Evolutionary conservation across 163 green algal species (phyloP).

Genomic region (Chlamydomonas reinhardtii): DNA sequence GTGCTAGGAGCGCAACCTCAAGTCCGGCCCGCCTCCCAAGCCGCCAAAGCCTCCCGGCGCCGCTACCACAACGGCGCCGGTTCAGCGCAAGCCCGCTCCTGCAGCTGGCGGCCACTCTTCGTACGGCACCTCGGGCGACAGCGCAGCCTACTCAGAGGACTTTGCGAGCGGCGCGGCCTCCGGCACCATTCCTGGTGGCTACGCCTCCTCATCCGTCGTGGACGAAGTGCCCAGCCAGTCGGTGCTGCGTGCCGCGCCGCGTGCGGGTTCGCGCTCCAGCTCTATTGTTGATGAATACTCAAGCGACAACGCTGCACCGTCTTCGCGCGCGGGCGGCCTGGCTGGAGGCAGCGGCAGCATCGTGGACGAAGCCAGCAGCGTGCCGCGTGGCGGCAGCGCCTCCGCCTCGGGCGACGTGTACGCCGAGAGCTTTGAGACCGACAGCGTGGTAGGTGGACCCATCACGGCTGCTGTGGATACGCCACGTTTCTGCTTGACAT

Average conservation of each 20-base stretch:
- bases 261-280: too few relatives aligned
- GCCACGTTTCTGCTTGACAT: too few relatives aligned
- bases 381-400: neutral
- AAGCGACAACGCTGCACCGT: too few relatives aligned
- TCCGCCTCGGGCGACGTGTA: slow-evolving; percentile 15
- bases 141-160: slow-evolving; percentile 7
- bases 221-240: slow-evolving; percentile 5
- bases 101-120: neutral
- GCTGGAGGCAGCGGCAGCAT: neutral
- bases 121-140: neutral
- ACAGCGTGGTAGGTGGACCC: slow-evolving; percentile 2
- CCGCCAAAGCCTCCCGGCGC: neutral
- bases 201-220: neutral
- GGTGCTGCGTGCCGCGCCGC: neutral
- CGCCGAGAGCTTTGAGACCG: slow-evolving; percentile 24
- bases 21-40: neutral
- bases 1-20: slow-evolving; percentile 1
- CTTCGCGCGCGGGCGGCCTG: too few relatives aligned
- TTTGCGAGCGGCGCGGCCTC: slow-evolving; percentile 17
- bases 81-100: neutral
- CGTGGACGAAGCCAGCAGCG: neutral
- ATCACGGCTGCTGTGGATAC: neutral
- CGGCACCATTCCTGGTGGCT: neutral
- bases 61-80: neutral
- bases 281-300: too few relatives aligned